A percentile compares a stretch with the other conserved stretches of the same genome.
These are phyloP conservation scores for Leucocoprinus sp. DNA, from an alignment of 768 basidiomycete species.

Conservation along the genomic window DNA sequence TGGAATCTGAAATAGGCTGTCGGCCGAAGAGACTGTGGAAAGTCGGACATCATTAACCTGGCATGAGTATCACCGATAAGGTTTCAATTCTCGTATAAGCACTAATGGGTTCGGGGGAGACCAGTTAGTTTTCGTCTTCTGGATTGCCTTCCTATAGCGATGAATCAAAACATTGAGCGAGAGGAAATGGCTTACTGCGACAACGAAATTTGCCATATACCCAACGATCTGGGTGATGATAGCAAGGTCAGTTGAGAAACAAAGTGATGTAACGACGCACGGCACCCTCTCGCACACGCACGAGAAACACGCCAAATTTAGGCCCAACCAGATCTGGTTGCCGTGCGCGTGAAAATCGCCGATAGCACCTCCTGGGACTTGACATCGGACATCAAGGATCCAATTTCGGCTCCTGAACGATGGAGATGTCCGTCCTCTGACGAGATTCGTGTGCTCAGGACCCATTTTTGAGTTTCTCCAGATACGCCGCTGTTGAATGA, in stretches of 20 bases:
- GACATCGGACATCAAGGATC: constrained; percentile 72
- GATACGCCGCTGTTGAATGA: constrained; percentile 63
- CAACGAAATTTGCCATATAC: constrained; percentile 47
- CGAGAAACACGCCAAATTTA: constrained; percentile 83
- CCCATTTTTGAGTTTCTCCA: constrained; percentile 86
- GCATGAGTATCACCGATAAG: constrained; percentile 53
- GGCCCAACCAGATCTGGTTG: constrained; percentile 59
- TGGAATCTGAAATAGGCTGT: constrained; percentile 10
- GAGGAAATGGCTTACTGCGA: constrained; percentile 26
- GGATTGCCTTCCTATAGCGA: constrained; percentile 57
- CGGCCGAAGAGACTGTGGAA: constrained; percentile 24
- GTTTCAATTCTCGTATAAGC: constrained; percentile 56
- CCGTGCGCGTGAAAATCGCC: constrained; percentile 78
- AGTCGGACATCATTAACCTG: constrained; percentile 46
- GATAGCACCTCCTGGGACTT: constrained; percentile 67
- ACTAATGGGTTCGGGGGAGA: constrained; percentile 63
- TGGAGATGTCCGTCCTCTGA: constrained; percentile 68
- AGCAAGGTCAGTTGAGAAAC: background rate
- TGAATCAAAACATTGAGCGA: background rate
- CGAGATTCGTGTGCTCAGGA: constrained; percentile 79
- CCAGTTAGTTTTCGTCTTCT: constrained; percentile 73
- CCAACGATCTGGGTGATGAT: constrained; percentile 35
- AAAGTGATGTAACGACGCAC: constrained; percentile 24
- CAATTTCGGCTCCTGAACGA: constrained; percentile 67
- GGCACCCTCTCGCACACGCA: constrained; percentile 74